Conservation (phyloP, 176 grass and related monocot species). For the Oryza brachyantha region DNA sequence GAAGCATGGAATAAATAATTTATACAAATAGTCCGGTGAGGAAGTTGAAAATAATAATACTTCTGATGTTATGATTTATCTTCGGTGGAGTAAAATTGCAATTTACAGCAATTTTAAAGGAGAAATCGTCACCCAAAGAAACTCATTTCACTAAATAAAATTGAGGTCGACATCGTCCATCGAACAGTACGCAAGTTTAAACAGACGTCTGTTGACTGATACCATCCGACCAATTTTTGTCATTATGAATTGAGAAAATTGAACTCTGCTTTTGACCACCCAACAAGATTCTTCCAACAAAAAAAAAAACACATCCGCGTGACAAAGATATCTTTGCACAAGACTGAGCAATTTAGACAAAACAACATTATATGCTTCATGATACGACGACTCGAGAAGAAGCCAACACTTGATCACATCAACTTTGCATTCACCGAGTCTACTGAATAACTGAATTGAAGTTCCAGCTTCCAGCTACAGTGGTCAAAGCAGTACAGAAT, state of each 20-base stretch:
- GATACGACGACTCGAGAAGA: too few relatives aligned
- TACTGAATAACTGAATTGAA: too few relatives aligned
- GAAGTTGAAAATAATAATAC: too few relatives aligned
- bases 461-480: neutral
- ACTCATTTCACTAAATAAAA: neutral
- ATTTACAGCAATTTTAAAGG: neutral
- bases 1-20: too few relatives aligned
- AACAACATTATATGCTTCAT: neutral
- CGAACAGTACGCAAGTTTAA: neutral
- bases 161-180: neutral
- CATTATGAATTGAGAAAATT: neutral
- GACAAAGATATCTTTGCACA: neutral
- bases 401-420: neutral
- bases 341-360: neutral
- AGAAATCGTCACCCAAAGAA: neutral
- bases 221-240: too few relatives aligned
- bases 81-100: too few relatives aligned
- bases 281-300: neutral
- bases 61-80: too few relatives aligned
- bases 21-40: too few relatives aligned
- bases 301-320: neutral
- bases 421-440: neutral
- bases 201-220: neutral
- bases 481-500: neutral
- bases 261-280: neutral